Evolutionary conservation across 164 flowering plant species (phyloP).

Genomic region (Annona cherimola): DNA sequence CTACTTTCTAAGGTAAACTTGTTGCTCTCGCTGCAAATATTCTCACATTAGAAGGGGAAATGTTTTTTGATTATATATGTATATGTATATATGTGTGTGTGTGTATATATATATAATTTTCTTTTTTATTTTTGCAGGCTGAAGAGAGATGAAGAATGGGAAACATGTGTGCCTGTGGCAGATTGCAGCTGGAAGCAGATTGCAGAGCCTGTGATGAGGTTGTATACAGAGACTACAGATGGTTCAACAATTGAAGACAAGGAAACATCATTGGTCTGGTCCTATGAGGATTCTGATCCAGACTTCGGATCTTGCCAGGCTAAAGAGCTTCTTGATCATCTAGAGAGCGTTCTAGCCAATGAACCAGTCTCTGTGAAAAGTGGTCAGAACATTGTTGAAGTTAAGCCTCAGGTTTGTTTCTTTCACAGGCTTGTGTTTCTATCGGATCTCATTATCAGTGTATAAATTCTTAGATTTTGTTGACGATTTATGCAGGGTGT

Average conservation of each 20-base stretch:
- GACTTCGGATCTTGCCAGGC: constrained; percentile 83
- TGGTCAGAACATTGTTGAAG: constrained; percentile 61
- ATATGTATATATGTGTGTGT: not conserved
- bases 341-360: constrained; percentile 79
- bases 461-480: not conserved
- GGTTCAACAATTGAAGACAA: constrained; percentile 65
- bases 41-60: not conserved
- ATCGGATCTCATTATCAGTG: not conserved
- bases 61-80: not conserved
- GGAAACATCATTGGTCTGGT: constrained; percentile 64
- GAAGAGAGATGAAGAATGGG: constrained; percentile 58
- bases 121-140: constrained; percentile 9
- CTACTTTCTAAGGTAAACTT: constrained; percentile 47
- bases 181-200: constrained; percentile 68
- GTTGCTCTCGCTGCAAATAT: not conserved
- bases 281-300: constrained; percentile 68
- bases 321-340: constrained; percentile 77
- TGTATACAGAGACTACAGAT: constrained; percentile 74
- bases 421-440: not conserved
- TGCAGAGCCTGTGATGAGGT: constrained; percentile 66
- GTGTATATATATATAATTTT: not conserved
- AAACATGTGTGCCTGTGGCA: constrained; percentile 43
- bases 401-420: constrained; percentile 66
- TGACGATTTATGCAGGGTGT: constrained; percentile 50
- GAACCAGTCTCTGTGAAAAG: constrained; percentile 76